Evolutionary conservation across 2,329 filamentous ascomycete genomes (phyloP).

Genomic region (Cryphonectria naterciae): DNA sequence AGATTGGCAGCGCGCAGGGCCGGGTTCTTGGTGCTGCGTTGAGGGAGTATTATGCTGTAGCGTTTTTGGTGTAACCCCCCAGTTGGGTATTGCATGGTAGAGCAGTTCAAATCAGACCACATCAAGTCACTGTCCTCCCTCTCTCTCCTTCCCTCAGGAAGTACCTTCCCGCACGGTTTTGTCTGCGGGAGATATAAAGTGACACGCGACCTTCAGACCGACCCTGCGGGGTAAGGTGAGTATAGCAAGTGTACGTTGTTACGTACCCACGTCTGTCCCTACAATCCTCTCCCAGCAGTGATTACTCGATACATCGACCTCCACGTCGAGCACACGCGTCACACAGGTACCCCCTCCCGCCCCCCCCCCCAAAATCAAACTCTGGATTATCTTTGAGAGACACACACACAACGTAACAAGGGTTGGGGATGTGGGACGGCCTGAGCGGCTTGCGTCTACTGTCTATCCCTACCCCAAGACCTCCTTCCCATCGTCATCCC

Average conservation of each 20-base stretch:
- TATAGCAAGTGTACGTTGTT: background rate
- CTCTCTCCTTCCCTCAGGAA: too few species aligned
- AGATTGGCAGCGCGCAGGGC: background rate
- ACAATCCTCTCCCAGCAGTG: background rate
- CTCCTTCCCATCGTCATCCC: conserved; percentile 10
- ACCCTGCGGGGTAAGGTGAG: background rate
- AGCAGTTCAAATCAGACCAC: background rate
- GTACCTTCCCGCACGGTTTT: background rate
- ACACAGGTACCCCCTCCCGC: background rate
- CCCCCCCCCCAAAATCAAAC: background rate
- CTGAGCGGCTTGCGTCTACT: background rate
- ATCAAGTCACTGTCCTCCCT: background rate
- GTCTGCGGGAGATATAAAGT: background rate
- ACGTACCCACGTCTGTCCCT: background rate
- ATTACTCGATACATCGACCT: background rate
- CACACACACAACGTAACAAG: background rate
- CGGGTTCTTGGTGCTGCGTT: background rate
- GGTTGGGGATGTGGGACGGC: background rate
- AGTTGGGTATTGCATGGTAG: background rate
- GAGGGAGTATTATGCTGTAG: background rate
- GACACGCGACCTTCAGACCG: background rate
- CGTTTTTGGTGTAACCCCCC: background rate
- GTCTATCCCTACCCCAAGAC: background rate
- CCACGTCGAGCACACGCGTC: background rate
- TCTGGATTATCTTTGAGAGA: background rate